Conservation (phyloP, 352 stramenopile genomes). For the Globisporangium uncinulatum region DNA sequence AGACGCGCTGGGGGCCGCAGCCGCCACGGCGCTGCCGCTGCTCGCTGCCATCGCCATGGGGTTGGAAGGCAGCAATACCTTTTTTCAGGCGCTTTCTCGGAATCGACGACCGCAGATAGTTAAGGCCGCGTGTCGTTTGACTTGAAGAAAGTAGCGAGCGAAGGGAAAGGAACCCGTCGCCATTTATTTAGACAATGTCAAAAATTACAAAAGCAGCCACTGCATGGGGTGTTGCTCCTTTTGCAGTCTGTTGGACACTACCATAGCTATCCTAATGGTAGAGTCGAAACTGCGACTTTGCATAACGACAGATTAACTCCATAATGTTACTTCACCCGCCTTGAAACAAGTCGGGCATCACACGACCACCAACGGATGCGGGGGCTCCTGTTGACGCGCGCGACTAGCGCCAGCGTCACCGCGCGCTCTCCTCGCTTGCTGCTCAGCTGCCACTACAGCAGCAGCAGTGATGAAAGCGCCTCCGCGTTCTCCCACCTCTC, state of each 20-base stretch:
- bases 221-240: too few species aligned
- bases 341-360: too few species aligned
- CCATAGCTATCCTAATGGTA: too few species aligned
- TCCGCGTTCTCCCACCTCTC: slow-evolving; percentile 81
- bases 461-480: slow-evolving; percentile 18
- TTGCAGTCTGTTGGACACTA: too few species aligned
- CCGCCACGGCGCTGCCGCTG: slow-evolving; percentile 20
- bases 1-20: neutral
- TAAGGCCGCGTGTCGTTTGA: neutral
- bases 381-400: too few species aligned
- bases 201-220: too few species aligned
- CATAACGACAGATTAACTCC: too few species aligned
- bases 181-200: too few species aligned
- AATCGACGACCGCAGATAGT: neutral
- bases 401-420: neutral
- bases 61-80: neutral
- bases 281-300: too few species aligned
- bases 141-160: neutral
- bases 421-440: neutral
- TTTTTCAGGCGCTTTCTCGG: neutral
- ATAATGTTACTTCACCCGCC: too few species aligned
- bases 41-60: slow-evolving; percentile 47
- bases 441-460: neutral
- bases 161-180: too few species aligned
- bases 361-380: too few species aligned